Base-by-base conservation (phyloP, 495 filamentous ascomycete genomes). In the Podospora pseudopauciseta region DNA sequence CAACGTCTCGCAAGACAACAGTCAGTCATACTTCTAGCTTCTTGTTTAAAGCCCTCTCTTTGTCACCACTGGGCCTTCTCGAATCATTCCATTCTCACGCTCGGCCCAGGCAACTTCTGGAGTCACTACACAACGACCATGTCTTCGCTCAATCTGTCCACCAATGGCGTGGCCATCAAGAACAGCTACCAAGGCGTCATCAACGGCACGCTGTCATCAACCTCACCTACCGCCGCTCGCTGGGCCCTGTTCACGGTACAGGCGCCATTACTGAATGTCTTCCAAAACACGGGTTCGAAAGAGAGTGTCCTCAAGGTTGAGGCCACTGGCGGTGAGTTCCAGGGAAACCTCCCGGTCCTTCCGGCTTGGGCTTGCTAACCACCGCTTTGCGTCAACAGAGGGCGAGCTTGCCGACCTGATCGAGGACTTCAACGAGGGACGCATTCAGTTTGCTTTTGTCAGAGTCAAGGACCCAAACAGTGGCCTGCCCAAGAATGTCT, bases 381-480 rank as follows among this genome's bases (percentile, higher is more conserved):
- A 7, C 5, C 55, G 7, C 7, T 58, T 58, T 26, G 55, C n/a
- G 55, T 7, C 6, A 58, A 67, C 73, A 96, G 94, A 97, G 79
- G 96, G 95, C 65, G 96, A 99, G 79, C 83, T 99, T 64, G 81
- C 85, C n/a, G 93, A 97, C 67, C 85, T 99, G n/a, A 88, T 97
- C 71, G 96, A 99, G 64, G 95, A 99, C 65, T 97, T 99, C 79
- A 97, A 89, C 65, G 95, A 99, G 78, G 95, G 95, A 57, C 88
- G 92, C 69, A 89, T 98, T 62, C 95, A 99, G 82, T 98, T 97
- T 80, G 95, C 93, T 26, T 99, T 94, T 74, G 89, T 95, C 65
- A 97, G 96, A 80, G 90, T 99, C 79, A 97, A 91, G 72, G 96
- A 98, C 76, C 89, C 92, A 15, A 99, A 99, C 76, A 93, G 91